A percentile compares a stretch with the other conserved stretches of the same genome.
phyloP scores from a whole-genome alignment of 768 basidiomycete species.

The Bullera alba region DNA sequence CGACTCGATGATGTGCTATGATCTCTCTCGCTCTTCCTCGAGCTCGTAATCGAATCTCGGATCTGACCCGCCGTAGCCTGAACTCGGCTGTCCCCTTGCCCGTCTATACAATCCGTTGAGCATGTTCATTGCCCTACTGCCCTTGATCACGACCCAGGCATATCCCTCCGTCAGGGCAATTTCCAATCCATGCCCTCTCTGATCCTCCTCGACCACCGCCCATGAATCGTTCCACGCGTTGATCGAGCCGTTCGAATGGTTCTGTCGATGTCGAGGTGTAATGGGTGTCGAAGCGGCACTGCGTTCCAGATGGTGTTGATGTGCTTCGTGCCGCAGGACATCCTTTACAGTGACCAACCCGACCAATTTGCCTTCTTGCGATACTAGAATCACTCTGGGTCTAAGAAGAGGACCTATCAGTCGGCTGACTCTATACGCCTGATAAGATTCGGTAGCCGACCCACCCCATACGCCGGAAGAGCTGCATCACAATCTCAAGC shows the following conservation, averaged over 20 bases:
- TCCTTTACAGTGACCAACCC: slow-evolving; percentile 96
- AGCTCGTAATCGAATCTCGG: slow-evolving; percentile 8
- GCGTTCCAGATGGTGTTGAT: background rate
- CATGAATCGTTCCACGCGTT: slow-evolving; percentile 25
- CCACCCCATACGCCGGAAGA: slow-evolving; percentile 97
- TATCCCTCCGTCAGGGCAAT: slow-evolving; percentile 30
- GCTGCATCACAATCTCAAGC: slow-evolving; percentile 91
- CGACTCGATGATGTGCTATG: no score
- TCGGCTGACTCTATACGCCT: slow-evolving; percentile 3
- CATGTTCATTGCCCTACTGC: slow-evolving; percentile 2
- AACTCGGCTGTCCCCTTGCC: background rate
- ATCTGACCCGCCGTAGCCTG: background rate
- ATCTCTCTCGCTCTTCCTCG: slow-evolving; percentile 3
- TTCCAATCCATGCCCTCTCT: slow-evolving; percentile 13
- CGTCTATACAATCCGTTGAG: background rate
- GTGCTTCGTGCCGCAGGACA: slow-evolving; percentile 72
- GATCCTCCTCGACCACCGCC: slow-evolving; percentile 11
- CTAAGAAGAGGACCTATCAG: slow-evolving; percentile 50
- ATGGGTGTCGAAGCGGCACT: background rate
- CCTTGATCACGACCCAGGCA: slow-evolving; percentile 17
- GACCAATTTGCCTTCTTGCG: slow-evolving; percentile 69
- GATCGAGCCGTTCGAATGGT: background rate
- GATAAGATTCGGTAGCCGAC: slow-evolving; percentile 40
- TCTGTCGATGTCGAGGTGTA: slow-evolving; percentile 9
- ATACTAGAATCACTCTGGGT: slow-evolving; percentile 91